Evolutionary conservation across 805 yeast species (phyloP).

Genomic region (Lipomyces kockii): DNA sequence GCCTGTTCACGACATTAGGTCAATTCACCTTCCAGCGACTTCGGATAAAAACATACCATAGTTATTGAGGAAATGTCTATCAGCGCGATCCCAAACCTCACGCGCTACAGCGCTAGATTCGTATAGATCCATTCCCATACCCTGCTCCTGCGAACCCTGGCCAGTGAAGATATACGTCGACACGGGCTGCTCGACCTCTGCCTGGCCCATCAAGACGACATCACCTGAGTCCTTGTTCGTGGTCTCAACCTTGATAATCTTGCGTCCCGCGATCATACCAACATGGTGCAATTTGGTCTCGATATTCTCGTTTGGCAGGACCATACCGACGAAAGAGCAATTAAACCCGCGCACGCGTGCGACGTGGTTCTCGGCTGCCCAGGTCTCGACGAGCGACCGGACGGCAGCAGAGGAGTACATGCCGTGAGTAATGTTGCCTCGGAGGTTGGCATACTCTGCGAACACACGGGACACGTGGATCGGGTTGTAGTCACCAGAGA

Average conservation of each 20-base stretch:
- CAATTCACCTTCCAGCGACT: not conserved
- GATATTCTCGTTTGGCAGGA: slow-evolving; percentile 89
- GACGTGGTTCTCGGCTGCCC: slow-evolving; percentile 98
- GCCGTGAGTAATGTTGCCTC: slow-evolving; percentile 98
- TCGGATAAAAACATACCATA: slow-evolving; percentile 48
- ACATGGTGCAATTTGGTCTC: slow-evolving; percentile 88
- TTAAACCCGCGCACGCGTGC: slow-evolving; percentile 93
- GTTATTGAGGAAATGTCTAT: slow-evolving; percentile 84
- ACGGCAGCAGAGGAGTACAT: slow-evolving; percentile 98
- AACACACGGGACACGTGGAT: slow-evolving; percentile 96
- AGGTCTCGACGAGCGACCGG: slow-evolving; percentile 92
- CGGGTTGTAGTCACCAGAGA: slow-evolving; percentile 98
- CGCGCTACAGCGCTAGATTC: slow-evolving; percentile 88
- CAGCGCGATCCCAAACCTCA: slow-evolving; percentile 98
- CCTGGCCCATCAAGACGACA: slow-evolving; percentile 87
- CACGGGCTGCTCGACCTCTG: slow-evolving; percentile 97
- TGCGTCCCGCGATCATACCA: slow-evolving; percentile 99
- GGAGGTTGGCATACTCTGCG: slow-evolving; percentile 88
- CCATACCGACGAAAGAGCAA: slow-evolving; percentile 95
- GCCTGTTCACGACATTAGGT: slow-evolving; percentile 51
- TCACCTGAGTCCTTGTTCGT: slow-evolving; percentile 78
- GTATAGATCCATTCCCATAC: slow-evolving; percentile 99
- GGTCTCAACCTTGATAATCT: slow-evolving; percentile 90
- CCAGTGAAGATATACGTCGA: slow-evolving; percentile 98
- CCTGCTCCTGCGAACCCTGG: slow-evolving; percentile 99